Evolutionary conservation across 768 basidiomycete species (phyloP).

Genomic region (Pluteus cervinus): DNA sequence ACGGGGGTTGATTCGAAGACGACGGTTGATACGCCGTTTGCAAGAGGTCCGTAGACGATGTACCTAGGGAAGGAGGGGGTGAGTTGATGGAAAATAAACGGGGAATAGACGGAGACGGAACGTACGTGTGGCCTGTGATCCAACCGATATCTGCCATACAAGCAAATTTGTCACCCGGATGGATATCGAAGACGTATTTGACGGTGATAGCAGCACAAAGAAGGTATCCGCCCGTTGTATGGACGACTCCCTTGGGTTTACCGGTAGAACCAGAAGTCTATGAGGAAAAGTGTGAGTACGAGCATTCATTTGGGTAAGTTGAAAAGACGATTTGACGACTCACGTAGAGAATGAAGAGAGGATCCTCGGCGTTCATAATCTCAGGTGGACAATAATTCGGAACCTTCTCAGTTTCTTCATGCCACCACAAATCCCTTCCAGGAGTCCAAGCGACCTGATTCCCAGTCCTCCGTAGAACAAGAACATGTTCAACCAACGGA

Average conservation of each 20-base stretch:
- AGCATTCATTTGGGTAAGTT: conserved; percentile 6
- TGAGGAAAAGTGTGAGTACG: conserved; percentile 3
- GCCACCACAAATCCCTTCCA: conserved; percentile 94
- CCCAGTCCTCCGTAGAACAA: conserved; percentile 87
- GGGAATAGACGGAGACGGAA: conserved; percentile 6
- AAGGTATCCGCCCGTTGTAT: conserved; percentile 85
- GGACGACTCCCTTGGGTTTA: conserved; percentile 96
- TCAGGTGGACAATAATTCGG: conserved; percentile 85
- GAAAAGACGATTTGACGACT: conserved; percentile 25
- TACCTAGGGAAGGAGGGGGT: conserved; percentile 38
- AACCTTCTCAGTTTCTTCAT: conserved; percentile 83
- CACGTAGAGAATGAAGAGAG: conserved; percentile 97
- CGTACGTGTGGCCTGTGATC: conserved; percentile 93
- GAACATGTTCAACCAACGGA: conserved; percentile 82
- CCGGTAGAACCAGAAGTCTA: conserved; percentile 94
- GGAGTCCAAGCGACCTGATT: conserved; percentile 72
- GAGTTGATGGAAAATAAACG: conserved; percentile 7
- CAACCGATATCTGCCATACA: conserved; percentile 99
- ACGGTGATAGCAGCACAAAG: conserved; percentile 88
- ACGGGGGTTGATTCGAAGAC: conserved; percentile 97
- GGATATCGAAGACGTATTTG: conserved; percentile 97
- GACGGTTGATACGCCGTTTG: conserved; percentile 76
- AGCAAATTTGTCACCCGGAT: conserved; percentile 92
- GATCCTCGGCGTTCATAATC: conserved; percentile 89
- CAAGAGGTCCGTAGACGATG: conserved; percentile 93